These are phyloP conservation scores for Cercospora zeae-maydis DNA, from an alignment of 2,329 filamentous ascomycete genomes.

Conservation along the genomic window DNA sequence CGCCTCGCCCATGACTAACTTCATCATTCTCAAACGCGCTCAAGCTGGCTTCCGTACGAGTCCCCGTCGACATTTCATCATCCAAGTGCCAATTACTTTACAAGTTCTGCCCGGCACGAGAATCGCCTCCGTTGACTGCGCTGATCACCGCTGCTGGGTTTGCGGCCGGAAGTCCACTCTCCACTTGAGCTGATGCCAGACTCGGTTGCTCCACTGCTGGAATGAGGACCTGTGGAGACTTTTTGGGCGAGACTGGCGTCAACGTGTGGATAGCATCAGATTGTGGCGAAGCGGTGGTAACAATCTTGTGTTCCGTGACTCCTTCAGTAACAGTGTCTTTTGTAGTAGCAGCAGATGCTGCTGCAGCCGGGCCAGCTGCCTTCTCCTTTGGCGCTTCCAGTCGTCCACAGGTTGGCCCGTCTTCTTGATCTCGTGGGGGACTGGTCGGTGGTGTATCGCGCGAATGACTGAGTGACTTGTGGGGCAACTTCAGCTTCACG, in stretches of 20 bases:
- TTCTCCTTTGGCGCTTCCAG: background rate
- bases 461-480: background rate
- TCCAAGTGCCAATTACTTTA: background rate
- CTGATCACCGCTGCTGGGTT: background rate
- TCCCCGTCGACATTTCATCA: background rate
- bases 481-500: slow-evolving; percentile 59
- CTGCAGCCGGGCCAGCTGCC: background rate
- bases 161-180: background rate
- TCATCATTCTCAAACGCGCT: background rate
- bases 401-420: slow-evolving; percentile 1
- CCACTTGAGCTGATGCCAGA: background rate
- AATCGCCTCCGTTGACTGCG: background rate
- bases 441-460: slow-evolving; percentile 25
- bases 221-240: slow-evolving; percentile 14
- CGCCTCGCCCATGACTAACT: background rate
- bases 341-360: background rate
- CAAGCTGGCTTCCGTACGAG: background rate
- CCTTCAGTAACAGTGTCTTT: slow-evolving; percentile 4
- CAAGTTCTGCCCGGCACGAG: background rate
- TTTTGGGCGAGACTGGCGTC: slow-evolving; percentile 6
- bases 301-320: background rate
- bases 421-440: slow-evolving; percentile 15
- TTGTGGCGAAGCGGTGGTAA: background rate
- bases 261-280: slow-evolving; percentile 10
- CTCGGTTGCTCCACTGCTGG: slow-evolving; percentile 1